phyloP scores from a whole-genome alignment of 768 basidiomycete species.

The Neoboletus brunneissimus region DNA sequence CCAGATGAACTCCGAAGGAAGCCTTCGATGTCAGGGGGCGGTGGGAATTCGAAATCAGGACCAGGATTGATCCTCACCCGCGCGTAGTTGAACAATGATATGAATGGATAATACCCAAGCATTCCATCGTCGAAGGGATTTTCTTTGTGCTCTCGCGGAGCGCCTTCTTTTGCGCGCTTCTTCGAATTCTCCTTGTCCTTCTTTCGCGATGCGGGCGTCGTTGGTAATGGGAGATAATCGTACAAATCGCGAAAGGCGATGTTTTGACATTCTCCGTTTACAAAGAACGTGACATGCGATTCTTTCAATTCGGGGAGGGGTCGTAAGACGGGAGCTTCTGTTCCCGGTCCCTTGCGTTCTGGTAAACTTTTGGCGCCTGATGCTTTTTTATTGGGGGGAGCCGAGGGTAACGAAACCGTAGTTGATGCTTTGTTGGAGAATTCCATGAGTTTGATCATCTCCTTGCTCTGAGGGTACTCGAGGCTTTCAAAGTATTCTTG shows the following conservation, averaged over 20 bases:
- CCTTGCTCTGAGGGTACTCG: constrained; percentile 85
- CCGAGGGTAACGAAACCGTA: constrained; percentile 54
- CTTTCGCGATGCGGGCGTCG: constrained; percentile 50
- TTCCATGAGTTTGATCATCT: constrained; percentile 90
- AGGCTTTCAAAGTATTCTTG: constrained; percentile 94
- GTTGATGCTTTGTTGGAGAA: constrained; percentile 58
- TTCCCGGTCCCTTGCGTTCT: constrained; percentile 43
- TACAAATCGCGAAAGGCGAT: constrained; percentile 85
- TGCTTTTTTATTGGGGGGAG: constrained; percentile 56
- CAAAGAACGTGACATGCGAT: constrained; percentile 84
- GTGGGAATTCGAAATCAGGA: constrained; percentile 78
- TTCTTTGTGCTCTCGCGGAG: constrained; percentile 68
- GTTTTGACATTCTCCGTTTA: constrained; percentile 85
- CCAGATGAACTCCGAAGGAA: constrained; percentile 42
- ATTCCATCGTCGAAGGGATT: constrained; percentile 93
- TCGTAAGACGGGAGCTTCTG: constrained; percentile 46
- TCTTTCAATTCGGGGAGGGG: constrained; percentile 65
- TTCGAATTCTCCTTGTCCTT: constrained; percentile 58
- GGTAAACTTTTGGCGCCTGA: constrained; percentile 67
- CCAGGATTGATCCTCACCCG: constrained; percentile 85
- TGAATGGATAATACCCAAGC: constrained; percentile 92
- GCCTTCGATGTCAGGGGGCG: constrained; percentile 74
- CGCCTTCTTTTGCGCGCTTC: constrained; percentile 60
- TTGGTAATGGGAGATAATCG: constrained; percentile 82
- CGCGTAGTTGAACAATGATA: constrained; percentile 90